Conservation (phyloP, 192 early-diverging fungal genomes). For the Phlyctochytrium bullatum region DNA sequence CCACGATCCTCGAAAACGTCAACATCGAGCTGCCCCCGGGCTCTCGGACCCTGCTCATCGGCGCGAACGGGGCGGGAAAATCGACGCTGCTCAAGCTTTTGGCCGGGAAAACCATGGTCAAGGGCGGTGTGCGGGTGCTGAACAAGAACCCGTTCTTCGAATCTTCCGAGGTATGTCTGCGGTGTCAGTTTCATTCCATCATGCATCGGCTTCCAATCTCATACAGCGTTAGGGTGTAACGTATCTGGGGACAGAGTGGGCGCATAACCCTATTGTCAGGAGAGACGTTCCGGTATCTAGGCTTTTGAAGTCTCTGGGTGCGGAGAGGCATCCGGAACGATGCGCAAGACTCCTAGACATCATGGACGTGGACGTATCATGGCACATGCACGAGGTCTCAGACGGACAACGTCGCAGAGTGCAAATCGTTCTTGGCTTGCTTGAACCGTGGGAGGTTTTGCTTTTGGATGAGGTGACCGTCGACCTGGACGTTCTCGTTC, state of each 20-base stretch:
- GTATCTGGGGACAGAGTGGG: conserved; percentile 81
- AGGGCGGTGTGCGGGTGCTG: conserved; percentile 51
- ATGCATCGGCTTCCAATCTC: not conserved
- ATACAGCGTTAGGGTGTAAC: conserved; percentile 59
- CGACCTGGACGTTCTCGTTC: conserved; percentile 76
- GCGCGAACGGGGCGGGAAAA: conserved; percentile 73
- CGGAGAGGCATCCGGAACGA: conserved; percentile 58
- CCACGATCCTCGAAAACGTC: conserved; percentile 58
- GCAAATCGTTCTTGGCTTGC: conserved; percentile 72
- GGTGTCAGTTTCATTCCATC: not conserved
- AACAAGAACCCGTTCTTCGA: conserved; percentile 69
- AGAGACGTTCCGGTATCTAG: conserved; percentile 65
- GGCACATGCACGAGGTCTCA: conserved; percentile 68
- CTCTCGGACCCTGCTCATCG: conserved; percentile 65
- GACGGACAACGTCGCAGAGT: conserved; percentile 70
- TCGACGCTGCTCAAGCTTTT: conserved; percentile 67
- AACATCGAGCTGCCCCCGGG: conserved; percentile 51
- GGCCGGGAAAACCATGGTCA: conserved; percentile 68
- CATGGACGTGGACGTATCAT: conserved; percentile 62
- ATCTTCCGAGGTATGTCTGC: conserved; percentile 42
- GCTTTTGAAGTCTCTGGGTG: conserved; percentile 64
- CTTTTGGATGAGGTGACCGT: conserved; percentile 79
- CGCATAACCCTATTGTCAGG: conserved; percentile 67
- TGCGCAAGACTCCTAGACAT: conserved; percentile 59
- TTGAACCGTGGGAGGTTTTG: conserved; percentile 66